Conservation (phyloP, 257 asterid genomes). For the Anisodus tanguticus region DNA sequence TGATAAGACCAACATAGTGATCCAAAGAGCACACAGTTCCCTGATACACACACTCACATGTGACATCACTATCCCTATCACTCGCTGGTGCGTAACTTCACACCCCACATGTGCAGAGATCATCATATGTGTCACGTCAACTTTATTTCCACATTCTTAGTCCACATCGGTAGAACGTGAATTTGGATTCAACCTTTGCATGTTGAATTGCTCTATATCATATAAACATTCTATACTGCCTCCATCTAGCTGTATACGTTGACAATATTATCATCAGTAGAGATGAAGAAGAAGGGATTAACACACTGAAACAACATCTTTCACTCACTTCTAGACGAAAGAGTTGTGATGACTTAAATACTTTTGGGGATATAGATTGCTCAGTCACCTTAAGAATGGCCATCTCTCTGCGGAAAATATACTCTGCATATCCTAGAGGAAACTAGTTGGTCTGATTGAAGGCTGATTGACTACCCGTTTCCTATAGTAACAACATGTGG, state of each 20-base stretch:
- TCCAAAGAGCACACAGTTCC: background rate
- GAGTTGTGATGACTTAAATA: background rate
- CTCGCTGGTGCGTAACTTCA: constrained; percentile 9
- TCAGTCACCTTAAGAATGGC: background rate
- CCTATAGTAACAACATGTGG: too few species aligned
- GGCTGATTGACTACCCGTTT: background rate
- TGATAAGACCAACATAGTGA: background rate
- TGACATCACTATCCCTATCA: background rate
- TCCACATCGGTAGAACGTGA: background rate
- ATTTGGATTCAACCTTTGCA: background rate
- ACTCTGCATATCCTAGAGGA: background rate
- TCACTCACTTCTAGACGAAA: background rate
- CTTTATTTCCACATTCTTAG: background rate
- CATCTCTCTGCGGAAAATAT: background rate
- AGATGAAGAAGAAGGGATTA: background rate
- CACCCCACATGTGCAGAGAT: background rate
- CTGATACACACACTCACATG: background rate
- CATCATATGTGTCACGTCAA: background rate
- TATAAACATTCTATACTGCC: background rate
- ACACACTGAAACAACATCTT: background rate
- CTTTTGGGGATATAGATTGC: background rate
- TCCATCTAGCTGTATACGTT: background rate
- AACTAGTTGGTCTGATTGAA: background rate
- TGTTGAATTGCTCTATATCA: background rate
- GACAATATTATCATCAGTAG: background rate